Base-by-base conservation (phyloP, 1,284 basidiomycete species). In the Porphyrellus sp. region DNA sequence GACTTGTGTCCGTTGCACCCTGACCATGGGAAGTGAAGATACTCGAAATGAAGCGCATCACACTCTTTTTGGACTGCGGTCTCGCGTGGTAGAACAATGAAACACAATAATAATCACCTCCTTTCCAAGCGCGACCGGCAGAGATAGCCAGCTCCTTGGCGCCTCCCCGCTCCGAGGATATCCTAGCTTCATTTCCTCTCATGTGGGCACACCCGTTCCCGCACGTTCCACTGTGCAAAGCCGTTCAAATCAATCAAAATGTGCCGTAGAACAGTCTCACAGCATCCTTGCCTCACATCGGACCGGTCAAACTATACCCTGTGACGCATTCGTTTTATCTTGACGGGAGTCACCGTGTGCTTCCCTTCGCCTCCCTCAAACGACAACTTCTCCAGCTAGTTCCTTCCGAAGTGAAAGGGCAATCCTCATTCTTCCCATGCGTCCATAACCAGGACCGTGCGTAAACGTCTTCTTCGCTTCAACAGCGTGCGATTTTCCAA, bases 351-450 rank as follows among this genome's bases (percentile, higher is more conserved):
- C 54, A 41, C 49, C 40, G 33, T 46, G 34, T 46, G 34, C 52
- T 58, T 62, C 51, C 37, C 43, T 41, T 47, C 42, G 25, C 31
- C 42, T 37, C 46, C 46, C 50, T 45, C 42, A 41, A 52, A 65
- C 34, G 46, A 55, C 41, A 15, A 16, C 49, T 58, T 64, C 40
- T 63, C 40, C 12, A n/a, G 3, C 51, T 57, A 52, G 63, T 6
- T 67, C 64, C 63, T 67, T 67, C 64, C 62, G 64, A 53, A 51
- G 45, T 49, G 46, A 53, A 52, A 35, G 46, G 46, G 43, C 43
- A 61, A 61, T 58, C 58, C 53, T 45, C 48, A 28, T 44, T 42
- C 46, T 41, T 60, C 48, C 46, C 53, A 52, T 60, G 57, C 25
- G 11, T 24, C 38, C 52, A 47, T 53, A 30, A 5, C 12, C 5